Evolutionary conservation across 179 eudicot species (phyloP), one percentile per base, ranked within the genome.

Genomic region (Silene noctiflora): DNA sequence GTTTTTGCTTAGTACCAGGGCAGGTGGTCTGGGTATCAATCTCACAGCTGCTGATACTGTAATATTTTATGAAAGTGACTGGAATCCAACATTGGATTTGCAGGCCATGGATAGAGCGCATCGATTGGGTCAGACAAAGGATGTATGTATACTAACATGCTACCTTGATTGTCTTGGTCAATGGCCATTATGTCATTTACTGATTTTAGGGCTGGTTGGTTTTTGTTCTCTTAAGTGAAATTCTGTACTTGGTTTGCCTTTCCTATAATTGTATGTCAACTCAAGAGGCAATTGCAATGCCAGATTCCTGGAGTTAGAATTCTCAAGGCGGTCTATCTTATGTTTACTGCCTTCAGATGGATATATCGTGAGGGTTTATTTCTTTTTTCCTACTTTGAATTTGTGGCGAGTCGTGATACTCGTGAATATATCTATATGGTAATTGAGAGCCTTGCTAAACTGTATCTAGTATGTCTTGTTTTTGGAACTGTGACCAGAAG

Each of bases 91-190:
- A 19, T 79, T 94, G 85, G 98, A 94, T 87, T 85, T 94, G 81
- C 98, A 94, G 75, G 98, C 98, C 35, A 94, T 94, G 98, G 98
- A 94, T 76, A 87, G 98, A 82, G 99, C 99, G 71, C 99, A 95
- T 84, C 96, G 99, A 61, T 84, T 95, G 83, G 97, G 99, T 76
- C 99, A 95, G 87, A 95, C 99, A 59, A 95, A 95, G 79, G 97
- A 92, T 86, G 98, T 92, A 62, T 88, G 97, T 87, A 17, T 78
- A 71, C 67, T 39, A 8, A 31, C n/a, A 25, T 67, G 68, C 59
- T 42, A 8, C 58, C 39, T 33, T 58, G 60, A 31, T 64, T 71
- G 3, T 20, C 72, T 79, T 42, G 33, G 33, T 29, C 4, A 29
- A 29, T 68, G 63, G 14, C 7, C 56, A 61, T 76, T 17, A 72